These are phyloP conservation scores for Candida succiphila DNA, from an alignment of 805 yeast genomes.

Conservation along the genomic window DNA sequence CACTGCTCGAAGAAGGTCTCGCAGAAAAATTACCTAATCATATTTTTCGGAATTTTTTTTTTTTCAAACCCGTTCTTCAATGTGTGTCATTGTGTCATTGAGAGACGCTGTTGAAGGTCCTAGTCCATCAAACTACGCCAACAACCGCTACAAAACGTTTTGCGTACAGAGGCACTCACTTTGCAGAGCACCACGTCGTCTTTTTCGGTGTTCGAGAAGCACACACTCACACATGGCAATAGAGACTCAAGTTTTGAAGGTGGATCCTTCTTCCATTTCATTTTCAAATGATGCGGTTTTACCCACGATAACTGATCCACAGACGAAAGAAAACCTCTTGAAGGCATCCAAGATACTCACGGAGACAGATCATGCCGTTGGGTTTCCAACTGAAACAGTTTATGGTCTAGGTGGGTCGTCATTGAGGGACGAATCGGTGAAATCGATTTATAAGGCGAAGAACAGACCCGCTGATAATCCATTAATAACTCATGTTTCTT, in stretches of 20 bases:
- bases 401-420: slow-evolving; percentile 94
- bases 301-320: slow-evolving; percentile 40
- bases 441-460: slow-evolving; percentile 75
- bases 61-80: background rate
- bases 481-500: slow-evolving; percentile 79
- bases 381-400: slow-evolving; percentile 95
- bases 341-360: slow-evolving; percentile 51
- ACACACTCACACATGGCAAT: too few relatives aligned
- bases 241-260: slow-evolving; percentile 39
- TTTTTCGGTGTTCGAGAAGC: too few relatives aligned
- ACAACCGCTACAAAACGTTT: too few relatives aligned
- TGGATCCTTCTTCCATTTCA: slow-evolving; percentile 39
- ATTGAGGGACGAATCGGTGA: slow-evolving; percentile 60
- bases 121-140: too few relatives aligned
- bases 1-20: too few relatives aligned
- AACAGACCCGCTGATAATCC: slow-evolving; percentile 96
- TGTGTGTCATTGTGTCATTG: too few relatives aligned
- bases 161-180: too few relatives aligned
- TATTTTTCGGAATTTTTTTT: background rate
- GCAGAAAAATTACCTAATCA: too few relatives aligned
- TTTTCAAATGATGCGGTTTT: slow-evolving; percentile 29
- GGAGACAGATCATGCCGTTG: slow-evolving; percentile 54
- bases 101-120: too few relatives aligned
- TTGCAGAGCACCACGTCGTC: too few relatives aligned
- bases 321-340: slow-evolving; percentile 38